Conservation (phyloP, 2,329 filamentous ascomycete genomes). For the Penicillium sp. region DNA sequence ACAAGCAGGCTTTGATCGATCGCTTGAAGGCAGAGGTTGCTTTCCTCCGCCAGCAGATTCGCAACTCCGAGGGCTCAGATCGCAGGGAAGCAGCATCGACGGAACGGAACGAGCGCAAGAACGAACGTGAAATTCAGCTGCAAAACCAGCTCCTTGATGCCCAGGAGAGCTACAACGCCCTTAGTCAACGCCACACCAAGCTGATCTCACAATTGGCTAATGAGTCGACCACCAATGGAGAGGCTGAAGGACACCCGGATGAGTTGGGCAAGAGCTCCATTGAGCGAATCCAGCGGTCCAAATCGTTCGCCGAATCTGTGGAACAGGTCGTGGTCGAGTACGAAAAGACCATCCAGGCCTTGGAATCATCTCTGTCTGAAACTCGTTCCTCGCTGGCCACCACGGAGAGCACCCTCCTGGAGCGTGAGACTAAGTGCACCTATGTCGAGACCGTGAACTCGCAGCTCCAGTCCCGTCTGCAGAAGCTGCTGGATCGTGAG, state of each 20-base stretch:
- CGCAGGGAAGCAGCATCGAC: slow-evolving; percentile 62
- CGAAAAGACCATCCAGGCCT: slow-evolving; percentile 94
- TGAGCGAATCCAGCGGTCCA: slow-evolving; percentile 89
- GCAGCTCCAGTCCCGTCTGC: slow-evolving; percentile 86
- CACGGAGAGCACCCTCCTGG: slow-evolving; percentile 84
- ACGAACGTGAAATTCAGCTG: slow-evolving; percentile 84
- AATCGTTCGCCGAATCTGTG: slow-evolving; percentile 93
- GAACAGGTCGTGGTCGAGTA: slow-evolving; percentile 97
- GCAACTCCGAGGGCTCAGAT: slow-evolving; percentile 74
- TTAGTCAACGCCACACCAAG: slow-evolving; percentile 93
- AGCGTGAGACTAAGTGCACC: slow-evolving; percentile 91
- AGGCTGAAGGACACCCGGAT: slow-evolving; percentile 55
- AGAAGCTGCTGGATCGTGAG: slow-evolving; percentile 91
- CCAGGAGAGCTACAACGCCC: slow-evolving; percentile 91
- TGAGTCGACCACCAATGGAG: slow-evolving; percentile 61
- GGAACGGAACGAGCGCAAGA: slow-evolving; percentile 78
- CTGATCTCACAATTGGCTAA: slow-evolving; percentile 92
- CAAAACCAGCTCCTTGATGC: slow-evolving; percentile 92
- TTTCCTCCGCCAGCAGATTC: slow-evolving; percentile 92
- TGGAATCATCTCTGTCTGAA: slow-evolving; percentile 89
- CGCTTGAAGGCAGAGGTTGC: slow-evolving; percentile 90
- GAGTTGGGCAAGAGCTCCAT: slow-evolving; percentile 77
- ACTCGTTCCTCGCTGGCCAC: slow-evolving; percentile 82
- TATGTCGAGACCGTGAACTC: slow-evolving; percentile 91
- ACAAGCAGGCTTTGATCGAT: slow-evolving; percentile 93